Evolutionary conservation across 2,329 filamentous ascomycete species (phyloP).

Genomic region (Meredithiella fracta): DNA sequence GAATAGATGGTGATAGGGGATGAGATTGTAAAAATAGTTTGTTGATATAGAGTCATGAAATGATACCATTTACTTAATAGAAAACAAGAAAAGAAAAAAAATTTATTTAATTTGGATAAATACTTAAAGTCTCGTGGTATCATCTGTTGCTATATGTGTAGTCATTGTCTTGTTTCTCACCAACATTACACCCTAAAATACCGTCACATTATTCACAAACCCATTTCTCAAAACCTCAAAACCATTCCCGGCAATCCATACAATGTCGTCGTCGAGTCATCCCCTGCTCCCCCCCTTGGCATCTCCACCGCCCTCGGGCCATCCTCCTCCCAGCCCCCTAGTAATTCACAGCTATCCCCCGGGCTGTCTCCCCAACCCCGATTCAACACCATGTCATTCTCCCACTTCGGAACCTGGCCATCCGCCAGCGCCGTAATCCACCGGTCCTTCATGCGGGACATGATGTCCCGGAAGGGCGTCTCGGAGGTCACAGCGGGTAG

Average conservation of each 20-base stretch:
- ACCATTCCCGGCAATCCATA: constrained; percentile 88
- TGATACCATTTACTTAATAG: no score
- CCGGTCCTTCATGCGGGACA: constrained; percentile 46
- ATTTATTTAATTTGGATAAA: no score
- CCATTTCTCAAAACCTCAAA: constrained; percentile 89
- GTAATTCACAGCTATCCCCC: constrained; percentile 70
- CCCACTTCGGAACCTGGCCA: constrained; percentile 32
- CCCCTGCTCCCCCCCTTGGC: constrained; percentile 32
- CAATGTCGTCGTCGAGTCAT: constrained; percentile 57
- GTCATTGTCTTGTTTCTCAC: background rate
- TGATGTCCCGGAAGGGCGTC: constrained; percentile 58
- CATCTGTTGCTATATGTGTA: no score
- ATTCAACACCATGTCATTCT: constrained; percentile 74
- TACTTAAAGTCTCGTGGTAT: no score
- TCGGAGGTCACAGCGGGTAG: constrained; percentile 42
- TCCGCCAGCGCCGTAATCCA: constrained; percentile 53
- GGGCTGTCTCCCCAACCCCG: constrained; percentile 84
- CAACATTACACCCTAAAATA: constrained; percentile 43
- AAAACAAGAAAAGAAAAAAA: no score
- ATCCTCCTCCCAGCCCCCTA: constrained; percentile 75
- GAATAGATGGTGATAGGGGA: constrained; percentile 30
- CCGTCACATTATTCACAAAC: constrained; percentile 72
- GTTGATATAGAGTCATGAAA: no score
- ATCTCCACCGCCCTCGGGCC: constrained; percentile 22
- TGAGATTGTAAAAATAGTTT: constrained; percentile 21